Base-by-base conservation (phyloP, 2,329 filamentous ascomycete genomes). In the Sporothrix humicola region DNA sequence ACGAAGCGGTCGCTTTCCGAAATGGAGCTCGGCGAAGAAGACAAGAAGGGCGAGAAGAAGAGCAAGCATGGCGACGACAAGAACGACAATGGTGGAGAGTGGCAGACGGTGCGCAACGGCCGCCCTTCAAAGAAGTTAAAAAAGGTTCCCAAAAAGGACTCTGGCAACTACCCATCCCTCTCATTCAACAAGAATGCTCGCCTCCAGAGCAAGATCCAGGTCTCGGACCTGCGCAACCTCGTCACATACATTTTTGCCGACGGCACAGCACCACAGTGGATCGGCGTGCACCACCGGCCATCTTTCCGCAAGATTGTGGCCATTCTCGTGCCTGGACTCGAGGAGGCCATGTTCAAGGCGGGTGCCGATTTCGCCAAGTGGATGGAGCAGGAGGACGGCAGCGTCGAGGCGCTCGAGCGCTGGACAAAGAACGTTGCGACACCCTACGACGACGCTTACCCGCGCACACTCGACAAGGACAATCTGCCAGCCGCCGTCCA, bases 321-420 rank as follows among this genome's bases (percentile, higher is more conserved):
- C 56, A 84, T 99, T 77, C 95, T 98, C 92, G 90, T 98, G 12
- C 96, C 96, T 12, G 96, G 96, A 0, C 83, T 99, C 31, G 95
- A 98, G 80, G 89, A 93, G 78, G 92, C 90, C 75, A 96, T 98
- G 92, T 97, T 98, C 83, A 89, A 92, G 80, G 86, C 88, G 13
- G 79, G 82, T 52, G 84, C 87, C 52, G 83, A 89, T 76, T 86
- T 86, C 68, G 79, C 82, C 10, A 82, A 79, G 0, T 74, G 71
- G 68, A 89, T 86, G 78, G 84, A 85, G 59, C 79, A 83, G 13
- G 73, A 76, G 44, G 76, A 76, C 70, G 76, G 74, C 75, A 77
- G 75, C 73, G 74, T 77, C 23, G 79, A 80, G 68, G 79, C 79
- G 48, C 79, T 82, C 20, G 79, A 83, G 58, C 75, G 73, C 31